A percentile compares a stretch with the other conserved stretches of the same genome.
These are phyloP conservation scores for Chimonanthus salicifolius DNA, from an alignment of 164 flowering plant genomes.

Conservation along the genomic window DNA sequence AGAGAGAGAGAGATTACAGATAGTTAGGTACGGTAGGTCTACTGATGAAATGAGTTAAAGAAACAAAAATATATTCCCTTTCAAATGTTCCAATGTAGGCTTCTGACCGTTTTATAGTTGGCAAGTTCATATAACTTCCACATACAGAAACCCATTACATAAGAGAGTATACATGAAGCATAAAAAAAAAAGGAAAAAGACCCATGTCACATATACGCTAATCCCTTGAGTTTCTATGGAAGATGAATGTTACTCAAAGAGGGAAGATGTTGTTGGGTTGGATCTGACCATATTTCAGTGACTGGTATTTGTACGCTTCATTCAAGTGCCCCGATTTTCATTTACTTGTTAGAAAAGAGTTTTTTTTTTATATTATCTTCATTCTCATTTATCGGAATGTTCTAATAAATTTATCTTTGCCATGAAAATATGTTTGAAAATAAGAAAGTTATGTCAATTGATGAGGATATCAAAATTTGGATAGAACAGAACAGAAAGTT, in stretches of 20 bases:
- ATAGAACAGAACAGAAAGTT: too few relatives aligned
- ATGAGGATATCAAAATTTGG: too few relatives aligned
- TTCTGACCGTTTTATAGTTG: constrained; percentile 30
- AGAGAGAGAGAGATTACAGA: background rate
- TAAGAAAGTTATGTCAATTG: too few relatives aligned
- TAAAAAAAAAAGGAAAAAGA: background rate
- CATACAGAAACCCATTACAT: constrained; percentile 18
- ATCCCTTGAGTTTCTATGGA: background rate
- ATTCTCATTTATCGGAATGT: too few relatives aligned
- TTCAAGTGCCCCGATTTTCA: background rate
- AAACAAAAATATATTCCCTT: constrained; percentile 16
- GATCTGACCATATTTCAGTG: constrained; percentile 2
- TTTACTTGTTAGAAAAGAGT: background rate
- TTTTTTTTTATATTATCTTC: too few relatives aligned
- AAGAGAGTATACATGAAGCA: constrained; percentile 4
- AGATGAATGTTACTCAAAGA: background rate
- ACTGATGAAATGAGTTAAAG: constrained; percentile 17
- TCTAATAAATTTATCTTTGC: too few relatives aligned
- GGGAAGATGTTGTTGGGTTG: background rate
- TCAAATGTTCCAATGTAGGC: constrained; percentile 20
- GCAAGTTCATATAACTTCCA: constrained; percentile 25
- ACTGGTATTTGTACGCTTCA: background rate
- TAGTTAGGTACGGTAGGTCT: constrained; percentile 25
- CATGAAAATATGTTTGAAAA: too few relatives aligned
- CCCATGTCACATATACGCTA: background rate